Conservation (phyloP, 176 grass and related monocot genomes). For the Carex kokanica region DNA sequence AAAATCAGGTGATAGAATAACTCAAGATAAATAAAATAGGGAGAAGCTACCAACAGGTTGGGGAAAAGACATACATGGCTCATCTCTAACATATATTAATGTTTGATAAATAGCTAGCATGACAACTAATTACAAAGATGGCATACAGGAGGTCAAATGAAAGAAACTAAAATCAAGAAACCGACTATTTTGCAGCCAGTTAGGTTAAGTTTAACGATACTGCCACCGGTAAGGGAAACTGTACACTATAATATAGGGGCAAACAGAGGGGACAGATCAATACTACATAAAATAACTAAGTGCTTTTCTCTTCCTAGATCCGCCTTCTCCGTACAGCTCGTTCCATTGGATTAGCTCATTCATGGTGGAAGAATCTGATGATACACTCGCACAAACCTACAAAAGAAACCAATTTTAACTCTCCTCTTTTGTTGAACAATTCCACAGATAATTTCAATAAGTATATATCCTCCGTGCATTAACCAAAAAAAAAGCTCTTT, state of each 20-base stretch:
- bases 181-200: constrained; percentile 10
- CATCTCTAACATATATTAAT: constrained; percentile 24
- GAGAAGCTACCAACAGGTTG: neutral
- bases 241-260: constrained; percentile 31
- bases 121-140: constrained; percentile 28
- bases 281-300: constrained; percentile 99
- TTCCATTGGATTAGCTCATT: constrained; percentile 95
- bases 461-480: neutral
- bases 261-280: constrained; percentile 9
- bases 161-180: constrained; percentile 14
- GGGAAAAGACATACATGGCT: constrained; percentile 5
- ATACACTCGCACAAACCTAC: constrained; percentile 96
- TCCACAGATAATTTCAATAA: neutral
- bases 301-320: constrained; percentile 91
- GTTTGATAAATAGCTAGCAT: constrained; percentile 18
- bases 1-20: neutral
- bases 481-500: neutral
- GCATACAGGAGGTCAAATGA: constrained; percentile 14
- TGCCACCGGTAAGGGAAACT: constrained; percentile 19
- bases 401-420: neutral
- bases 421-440: neutral
- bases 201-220: constrained; percentile 9
- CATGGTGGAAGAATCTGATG: constrained; percentile 92
- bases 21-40: neutral
- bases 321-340: constrained; percentile 94